A percentile compares a stretch with the other conserved stretches of the same genome.
Conservation (phyloP, 2,329 filamentous ascomycete genomes). For the Xylariaceae sp. region DNA sequence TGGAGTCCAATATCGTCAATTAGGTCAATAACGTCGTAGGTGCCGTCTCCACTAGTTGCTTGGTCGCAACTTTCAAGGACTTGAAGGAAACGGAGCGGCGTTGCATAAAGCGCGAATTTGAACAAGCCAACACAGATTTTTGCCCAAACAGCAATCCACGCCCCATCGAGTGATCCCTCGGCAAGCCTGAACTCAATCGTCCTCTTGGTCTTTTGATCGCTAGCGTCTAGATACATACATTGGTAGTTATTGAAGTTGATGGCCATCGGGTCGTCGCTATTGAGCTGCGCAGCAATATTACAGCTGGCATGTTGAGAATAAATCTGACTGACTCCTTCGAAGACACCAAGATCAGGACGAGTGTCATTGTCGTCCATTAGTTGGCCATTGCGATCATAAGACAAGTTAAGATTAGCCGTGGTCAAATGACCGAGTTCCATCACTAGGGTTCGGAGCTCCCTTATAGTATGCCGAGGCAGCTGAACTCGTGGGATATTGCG, state of each 20-base stretch:
- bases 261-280: not conserved
- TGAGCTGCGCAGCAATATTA: constrained; percentile 8
- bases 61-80: constrained; percentile 33
- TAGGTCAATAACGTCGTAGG: constrained; percentile 37
- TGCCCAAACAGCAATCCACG: constrained; percentile 31
- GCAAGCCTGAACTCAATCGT: constrained; percentile 35
- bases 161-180: constrained; percentile 18
- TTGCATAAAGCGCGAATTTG: constrained; percentile 31
- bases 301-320: constrained; percentile 15
- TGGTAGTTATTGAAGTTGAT: constrained; percentile 12
- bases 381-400: not conserved
- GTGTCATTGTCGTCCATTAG: not conserved
- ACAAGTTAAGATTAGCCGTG: not conserved
- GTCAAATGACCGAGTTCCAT: not conserved
- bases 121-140: constrained; percentile 33
- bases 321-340: constrained; percentile 15
- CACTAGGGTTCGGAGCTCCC: not conserved
- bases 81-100: constrained; percentile 20
- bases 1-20: constrained; percentile 33
- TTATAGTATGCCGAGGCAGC: not conserved
- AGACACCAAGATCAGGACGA: not conserved
- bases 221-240: not conserved
- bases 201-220: not conserved
- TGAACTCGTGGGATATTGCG: constrained; percentile 4
- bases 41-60: constrained; percentile 52